Percentiles rank a stretch among this genome's conserved stretches.
Conservation (phyloP, 2,329 filamentous ascomycete genomes). For the Botrytis hyacinthi region DNA sequence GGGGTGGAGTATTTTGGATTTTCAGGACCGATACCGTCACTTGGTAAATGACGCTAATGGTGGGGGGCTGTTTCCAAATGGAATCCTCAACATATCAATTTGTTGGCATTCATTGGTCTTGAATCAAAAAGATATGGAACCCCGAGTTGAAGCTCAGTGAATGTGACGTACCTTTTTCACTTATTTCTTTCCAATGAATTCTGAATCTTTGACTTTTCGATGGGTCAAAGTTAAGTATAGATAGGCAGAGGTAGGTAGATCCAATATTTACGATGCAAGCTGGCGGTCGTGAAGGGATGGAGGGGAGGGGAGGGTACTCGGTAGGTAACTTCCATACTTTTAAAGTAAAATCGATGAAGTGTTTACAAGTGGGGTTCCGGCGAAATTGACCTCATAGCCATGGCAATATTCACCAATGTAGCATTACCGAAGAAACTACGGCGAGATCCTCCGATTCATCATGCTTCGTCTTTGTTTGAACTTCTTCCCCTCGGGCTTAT, state of each 20-base stretch:
- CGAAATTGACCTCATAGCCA: conserved; percentile 15
- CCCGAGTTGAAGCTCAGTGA: neutral
- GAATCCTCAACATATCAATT: conserved; percentile 15
- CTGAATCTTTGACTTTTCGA: neutral
- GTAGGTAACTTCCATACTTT: neutral
- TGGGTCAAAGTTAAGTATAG: neutral
- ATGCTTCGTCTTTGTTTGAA: conserved; percentile 1
- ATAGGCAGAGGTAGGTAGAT: neutral
- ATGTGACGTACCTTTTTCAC: conserved; percentile 12
- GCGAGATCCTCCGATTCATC: conserved; percentile 17
- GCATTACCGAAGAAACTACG: conserved; percentile 18
- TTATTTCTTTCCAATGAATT: neutral
- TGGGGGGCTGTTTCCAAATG: conserved; percentile 24
- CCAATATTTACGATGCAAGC: neutral
- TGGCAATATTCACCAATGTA: neutral
- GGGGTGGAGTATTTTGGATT: conserved; percentile 20
- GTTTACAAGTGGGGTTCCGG: conserved; percentile 17
- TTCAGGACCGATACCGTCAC: conserved; percentile 28
- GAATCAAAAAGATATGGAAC: conserved; percentile 13
- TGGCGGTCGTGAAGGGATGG: neutral
- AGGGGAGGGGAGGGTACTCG: too few species aligned
- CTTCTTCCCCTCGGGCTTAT: conserved; percentile 1
- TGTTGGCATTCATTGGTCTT: conserved; percentile 15
- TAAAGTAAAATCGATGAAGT: neutral
- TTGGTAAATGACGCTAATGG: conserved; percentile 26